phyloP scores from a whole-genome alignment of 2,329 filamentous ascomycete genomes.

The Curvularia verruculosa region DNA sequence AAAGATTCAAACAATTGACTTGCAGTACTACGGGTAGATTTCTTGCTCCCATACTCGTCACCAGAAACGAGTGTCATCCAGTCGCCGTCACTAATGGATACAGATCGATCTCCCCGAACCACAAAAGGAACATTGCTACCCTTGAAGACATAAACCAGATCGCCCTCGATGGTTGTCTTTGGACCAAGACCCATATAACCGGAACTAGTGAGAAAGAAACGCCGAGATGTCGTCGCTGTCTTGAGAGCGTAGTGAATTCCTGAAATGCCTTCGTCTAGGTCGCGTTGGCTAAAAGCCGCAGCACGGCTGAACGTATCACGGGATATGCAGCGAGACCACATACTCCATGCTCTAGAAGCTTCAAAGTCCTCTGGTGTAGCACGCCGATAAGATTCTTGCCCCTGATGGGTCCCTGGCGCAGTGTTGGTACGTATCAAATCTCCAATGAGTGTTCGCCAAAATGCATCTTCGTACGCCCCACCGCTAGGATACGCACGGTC shows the following conservation, averaged over 20 bases:
- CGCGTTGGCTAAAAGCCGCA: slow-evolving; percentile 22
- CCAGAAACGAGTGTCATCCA: not conserved
- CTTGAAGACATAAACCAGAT: slow-evolving; percentile 20
- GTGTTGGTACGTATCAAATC: slow-evolving; percentile 15
- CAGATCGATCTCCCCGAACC: slow-evolving; percentile 6
- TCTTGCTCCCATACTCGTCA: not conserved
- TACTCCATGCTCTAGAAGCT: slow-evolving; percentile 24
- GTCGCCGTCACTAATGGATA: not conserved
- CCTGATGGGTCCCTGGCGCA: not conserved
- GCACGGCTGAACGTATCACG: slow-evolving; percentile 24
- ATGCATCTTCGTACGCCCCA: slow-evolving; percentile 21
- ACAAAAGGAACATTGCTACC: slow-evolving; percentile 27
- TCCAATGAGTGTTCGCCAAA: slow-evolving; percentile 25
- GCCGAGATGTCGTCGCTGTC: slow-evolving; percentile 23
- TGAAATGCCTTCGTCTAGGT: slow-evolving; percentile 24
- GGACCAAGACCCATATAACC: slow-evolving; percentile 32
- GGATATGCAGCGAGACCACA: slow-evolving; percentile 31
- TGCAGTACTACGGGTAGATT: not conserved
- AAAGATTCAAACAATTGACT: not conserved
- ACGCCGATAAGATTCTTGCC: slow-evolving; percentile 13
- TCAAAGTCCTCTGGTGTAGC: slow-evolving; percentile 17
- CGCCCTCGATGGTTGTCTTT: slow-evolving; percentile 17
- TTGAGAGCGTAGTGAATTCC: slow-evolving; percentile 25
- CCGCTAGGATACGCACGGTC: slow-evolving; percentile 16
- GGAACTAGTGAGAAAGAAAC: slow-evolving; percentile 27